Conservation (phyloP, 345 rosid genomes). For the Geranium rotundifolium region DNA sequence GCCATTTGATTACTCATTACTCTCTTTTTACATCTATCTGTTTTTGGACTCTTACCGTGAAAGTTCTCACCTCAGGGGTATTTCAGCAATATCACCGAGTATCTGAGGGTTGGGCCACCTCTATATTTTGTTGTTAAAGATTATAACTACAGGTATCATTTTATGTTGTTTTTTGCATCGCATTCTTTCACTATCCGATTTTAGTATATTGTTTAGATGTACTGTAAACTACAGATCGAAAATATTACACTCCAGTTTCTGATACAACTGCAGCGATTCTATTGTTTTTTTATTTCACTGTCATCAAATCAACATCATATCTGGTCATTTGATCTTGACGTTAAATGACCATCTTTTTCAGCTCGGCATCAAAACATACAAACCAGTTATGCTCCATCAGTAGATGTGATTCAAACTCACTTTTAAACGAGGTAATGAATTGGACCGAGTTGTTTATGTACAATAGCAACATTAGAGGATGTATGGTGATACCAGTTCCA, state of each 20-base stretch:
- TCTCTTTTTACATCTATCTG: not conserved
- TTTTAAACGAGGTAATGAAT: constrained; percentile 58
- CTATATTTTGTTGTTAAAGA: constrained; percentile 52
- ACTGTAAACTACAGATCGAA: no score
- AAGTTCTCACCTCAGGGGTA: constrained; percentile 30
- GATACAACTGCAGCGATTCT: no score
- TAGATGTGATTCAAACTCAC: constrained; percentile 76
- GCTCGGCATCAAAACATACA: constrained; percentile 71
- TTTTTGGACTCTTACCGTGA: not conserved
- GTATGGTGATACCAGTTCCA: no score
- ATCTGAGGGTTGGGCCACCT: constrained; percentile 51
- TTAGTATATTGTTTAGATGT: constrained; percentile 1
- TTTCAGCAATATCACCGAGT: constrained; percentile 36
- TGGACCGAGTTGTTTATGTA: not conserved
- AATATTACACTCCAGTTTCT: no score
- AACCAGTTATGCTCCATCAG: constrained; percentile 89
- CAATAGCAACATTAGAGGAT: no score
- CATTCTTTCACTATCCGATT: not conserved
- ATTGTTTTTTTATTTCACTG: not conserved
- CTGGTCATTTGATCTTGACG: constrained; percentile 8
- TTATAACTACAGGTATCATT: constrained; percentile 40
- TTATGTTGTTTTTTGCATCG: not conserved
- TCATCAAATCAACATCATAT: not conserved
- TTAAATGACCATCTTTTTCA: constrained; percentile 20
- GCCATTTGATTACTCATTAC: not conserved